Conservation (phyloP, 2,329 filamentous ascomycete species). For the Penicillium sp. region DNA sequence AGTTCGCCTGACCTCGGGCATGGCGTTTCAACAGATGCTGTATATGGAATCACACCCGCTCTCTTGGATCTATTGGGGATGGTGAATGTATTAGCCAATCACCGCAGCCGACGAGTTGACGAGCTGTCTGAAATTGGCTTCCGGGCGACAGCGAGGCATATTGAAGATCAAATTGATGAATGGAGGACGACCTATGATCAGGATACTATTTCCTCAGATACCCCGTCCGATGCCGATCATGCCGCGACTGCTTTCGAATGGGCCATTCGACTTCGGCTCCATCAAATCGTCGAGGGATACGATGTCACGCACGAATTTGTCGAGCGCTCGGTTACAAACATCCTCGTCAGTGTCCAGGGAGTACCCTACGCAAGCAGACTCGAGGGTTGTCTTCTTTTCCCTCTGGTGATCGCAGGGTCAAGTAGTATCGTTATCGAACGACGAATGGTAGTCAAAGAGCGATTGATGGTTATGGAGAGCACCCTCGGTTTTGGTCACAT, state of each 20-base stretch:
- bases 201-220: constrained; percentile 14
- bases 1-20: constrained; percentile 9
- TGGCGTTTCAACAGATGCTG: constrained; percentile 14
- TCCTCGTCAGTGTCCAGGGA: constrained; percentile 40
- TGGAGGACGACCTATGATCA: constrained; percentile 37
- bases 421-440: constrained; percentile 39
- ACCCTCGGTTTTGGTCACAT: constrained; percentile 49
- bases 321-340: constrained; percentile 33
- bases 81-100: constrained; percentile 31
- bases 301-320: constrained; percentile 38
- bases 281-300: constrained; percentile 49
- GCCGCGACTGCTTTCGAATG: constrained; percentile 45
- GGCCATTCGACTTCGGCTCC: constrained; percentile 45
- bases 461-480: constrained; percentile 48
- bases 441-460: constrained; percentile 42
- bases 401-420: constrained; percentile 46
- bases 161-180: constrained; percentile 40
- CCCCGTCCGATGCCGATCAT: constrained; percentile 29
- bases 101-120: constrained; percentile 29
- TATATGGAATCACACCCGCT: constrained; percentile 22
- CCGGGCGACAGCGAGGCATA: constrained; percentile 32
- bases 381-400: constrained; percentile 45
- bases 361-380: constrained; percentile 47
- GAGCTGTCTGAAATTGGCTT: constrained; percentile 33
- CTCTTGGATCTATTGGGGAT: constrained; percentile 30